Base-by-base conservation (phyloP, 306 rosid species). In the Vicia villosa region DNA sequence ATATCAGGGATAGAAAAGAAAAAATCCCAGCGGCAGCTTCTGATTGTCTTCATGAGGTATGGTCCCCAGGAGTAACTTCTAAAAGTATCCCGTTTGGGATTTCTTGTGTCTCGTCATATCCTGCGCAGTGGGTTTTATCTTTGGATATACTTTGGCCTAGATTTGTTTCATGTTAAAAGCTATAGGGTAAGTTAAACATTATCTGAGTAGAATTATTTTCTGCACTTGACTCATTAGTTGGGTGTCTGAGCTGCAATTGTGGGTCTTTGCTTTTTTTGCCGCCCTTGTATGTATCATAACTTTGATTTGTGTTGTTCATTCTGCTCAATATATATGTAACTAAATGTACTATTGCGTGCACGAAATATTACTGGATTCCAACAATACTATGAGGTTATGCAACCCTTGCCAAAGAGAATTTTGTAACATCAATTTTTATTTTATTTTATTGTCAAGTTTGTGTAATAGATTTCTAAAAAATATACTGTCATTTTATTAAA, bases 1-100 rank as follows among this genome's bases (percentile, higher is more conserved):
- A 52, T 80, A 54, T 52, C 82, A 95, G 99, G 99, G 99, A 76
- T 95, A 97, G 99, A 91, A 89, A 82, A 89, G 97, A 89, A 91
- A 77, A 80, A 91, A 89, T 68, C 92, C 87, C 3, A 86, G 87
- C 16, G 92, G 96, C 91, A 87, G 88, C 88, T 95, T 95, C 88
- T 96, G 91, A 74, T 86, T 95, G 79, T 89, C 96, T 69, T 50
- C 91, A 21, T 95, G 84, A 81, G 81, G 58, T 26, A 58, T 15
- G 75, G 47, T 63, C 76, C 19, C 5, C 46, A 81, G 69, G 68
- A 60, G 77, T 67, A 24, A 63, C 69, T 46, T 68, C 42, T 70
- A 78, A 73, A 72, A 70, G 75, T 73, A 74, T n/a, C 68, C 66
- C 17, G 8, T 66, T 37, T 13, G 81, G 80, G 15, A 55, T 42